These are phyloP conservation scores for Lodderomyces metapsilosis DNA, from an alignment of 1,139 yeast genomes.

Conservation along the genomic window DNA sequence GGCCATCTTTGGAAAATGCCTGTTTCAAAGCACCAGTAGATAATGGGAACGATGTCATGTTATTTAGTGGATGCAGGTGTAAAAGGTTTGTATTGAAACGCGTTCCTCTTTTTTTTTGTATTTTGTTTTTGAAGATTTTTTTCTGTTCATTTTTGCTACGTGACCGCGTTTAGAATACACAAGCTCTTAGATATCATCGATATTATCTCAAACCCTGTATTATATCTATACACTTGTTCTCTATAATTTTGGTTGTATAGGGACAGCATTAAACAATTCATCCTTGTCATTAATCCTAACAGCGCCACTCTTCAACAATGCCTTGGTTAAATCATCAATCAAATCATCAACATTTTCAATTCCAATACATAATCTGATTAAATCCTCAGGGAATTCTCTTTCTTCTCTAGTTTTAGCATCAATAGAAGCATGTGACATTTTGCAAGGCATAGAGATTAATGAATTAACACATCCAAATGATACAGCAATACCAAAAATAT, in stretches of 20 bases:
- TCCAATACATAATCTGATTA: slow-evolving; percentile 85
- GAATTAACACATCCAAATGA: slow-evolving; percentile 95
- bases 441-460: slow-evolving; percentile 86
- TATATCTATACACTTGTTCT: background rate
- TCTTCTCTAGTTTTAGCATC: slow-evolving; percentile 84
- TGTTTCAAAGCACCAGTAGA: slow-evolving; percentile 28
- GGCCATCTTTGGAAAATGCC: slow-evolving; percentile 24
- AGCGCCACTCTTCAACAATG: slow-evolving; percentile 67
- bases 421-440: slow-evolving; percentile 96
- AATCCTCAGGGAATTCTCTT: slow-evolving; percentile 88
- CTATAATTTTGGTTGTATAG: slow-evolving; percentile 40
- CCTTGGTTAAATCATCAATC: slow-evolving; percentile 70
- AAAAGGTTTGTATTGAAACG: background rate
- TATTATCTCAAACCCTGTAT: too few relatives aligned
- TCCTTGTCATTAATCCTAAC: slow-evolving; percentile 43
- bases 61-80: background rate
- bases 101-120: background rate
- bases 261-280: slow-evolving; percentile 44
- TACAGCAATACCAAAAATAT: slow-evolving; percentile 84
- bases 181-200: too few relatives aligned
- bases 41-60: slow-evolving; percentile 13
- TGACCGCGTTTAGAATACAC: background rate
- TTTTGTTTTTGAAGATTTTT: background rate
- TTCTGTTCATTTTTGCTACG: background rate
- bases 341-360: slow-evolving; percentile 68